These are phyloP conservation scores for Nicotiana paniculata DNA, from an alignment of 257 asterid species.

Conservation along the genomic window DNA sequence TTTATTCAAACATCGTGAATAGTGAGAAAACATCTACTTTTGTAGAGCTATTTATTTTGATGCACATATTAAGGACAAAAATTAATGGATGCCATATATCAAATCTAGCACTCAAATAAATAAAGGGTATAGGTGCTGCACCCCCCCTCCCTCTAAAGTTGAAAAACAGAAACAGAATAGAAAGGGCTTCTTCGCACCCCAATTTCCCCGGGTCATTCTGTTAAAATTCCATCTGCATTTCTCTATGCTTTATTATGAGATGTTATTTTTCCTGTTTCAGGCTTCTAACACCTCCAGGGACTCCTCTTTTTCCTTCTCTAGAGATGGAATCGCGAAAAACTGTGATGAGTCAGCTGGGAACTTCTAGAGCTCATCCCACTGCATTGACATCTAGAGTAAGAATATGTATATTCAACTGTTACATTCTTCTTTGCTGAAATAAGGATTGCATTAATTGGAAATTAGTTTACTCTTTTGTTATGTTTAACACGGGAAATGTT, in stretches of 20 bases:
- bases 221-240: not conserved
- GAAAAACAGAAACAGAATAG: not conserved
- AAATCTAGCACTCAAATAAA: not conserved
- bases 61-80: not conserved
- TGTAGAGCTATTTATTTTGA: not conserved
- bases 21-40: not conserved
- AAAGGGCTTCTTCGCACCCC: not conserved
- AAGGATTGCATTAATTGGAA: not conserved
- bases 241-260: not conserved
- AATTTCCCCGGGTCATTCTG: not conserved
- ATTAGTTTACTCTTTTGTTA: not conserved
- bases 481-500: not conserved
- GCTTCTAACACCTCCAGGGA: constrained; percentile 97
- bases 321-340: constrained; percentile 79
- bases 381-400: constrained; percentile 86
- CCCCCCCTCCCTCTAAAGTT: not conserved
- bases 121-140: not conserved
- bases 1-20: not conserved
- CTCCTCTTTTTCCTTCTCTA: constrained; percentile 92
- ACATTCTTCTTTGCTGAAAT: not conserved
- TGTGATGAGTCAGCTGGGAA: constrained; percentile 67
- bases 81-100: not conserved
- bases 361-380: constrained; percentile 72
- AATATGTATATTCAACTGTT: not conserved
- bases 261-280: constrained; percentile 36